phyloP scores from a whole-genome alignment of 768 basidiomycete genomes.

The Hygrophoropsis aurantiaca region DNA sequence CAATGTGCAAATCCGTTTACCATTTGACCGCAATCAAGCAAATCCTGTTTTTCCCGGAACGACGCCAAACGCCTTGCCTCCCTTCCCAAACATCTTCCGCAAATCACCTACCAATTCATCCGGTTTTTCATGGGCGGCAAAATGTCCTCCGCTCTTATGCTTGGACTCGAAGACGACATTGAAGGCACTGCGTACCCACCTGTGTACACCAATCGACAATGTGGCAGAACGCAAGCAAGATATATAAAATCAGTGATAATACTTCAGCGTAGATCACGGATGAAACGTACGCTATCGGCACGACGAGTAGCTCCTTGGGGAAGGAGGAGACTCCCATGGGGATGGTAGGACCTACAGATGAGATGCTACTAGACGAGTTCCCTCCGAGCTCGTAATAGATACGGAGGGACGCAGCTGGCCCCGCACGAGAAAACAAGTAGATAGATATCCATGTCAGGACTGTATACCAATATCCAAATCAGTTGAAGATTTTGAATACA shows the following conservation, averaged over 20 bases:
- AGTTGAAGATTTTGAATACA: background rate
- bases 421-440: constrained; percentile 58
- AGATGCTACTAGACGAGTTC: background rate
- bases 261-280: background rate
- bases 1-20: too few relatives aligned
- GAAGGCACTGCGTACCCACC: constrained; percentile 38
- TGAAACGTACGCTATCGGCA: constrained; percentile 39
- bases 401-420: constrained; percentile 55
- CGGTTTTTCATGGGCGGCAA: constrained; percentile 52
- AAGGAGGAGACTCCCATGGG: constrained; percentile 54
- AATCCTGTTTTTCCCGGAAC: too few relatives aligned
- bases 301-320: constrained; percentile 44
- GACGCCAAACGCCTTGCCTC: constrained; percentile 45
- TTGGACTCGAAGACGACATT: constrained; percentile 45
- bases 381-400: constrained; percentile 53
- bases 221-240: too few relatives aligned
- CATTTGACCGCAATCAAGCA: too few relatives aligned
- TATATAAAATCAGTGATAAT: too few relatives aligned
- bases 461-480: constrained; percentile 34
- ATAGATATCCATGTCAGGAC: constrained; percentile 63
- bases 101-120: constrained; percentile 47
- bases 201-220: too few relatives aligned
- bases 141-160: constrained; percentile 54
- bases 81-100: constrained; percentile 53
- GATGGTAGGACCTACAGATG: constrained; percentile 20